Base-by-base conservation (phyloP, 345 rosid species). In the Lepidium africanum region DNA sequence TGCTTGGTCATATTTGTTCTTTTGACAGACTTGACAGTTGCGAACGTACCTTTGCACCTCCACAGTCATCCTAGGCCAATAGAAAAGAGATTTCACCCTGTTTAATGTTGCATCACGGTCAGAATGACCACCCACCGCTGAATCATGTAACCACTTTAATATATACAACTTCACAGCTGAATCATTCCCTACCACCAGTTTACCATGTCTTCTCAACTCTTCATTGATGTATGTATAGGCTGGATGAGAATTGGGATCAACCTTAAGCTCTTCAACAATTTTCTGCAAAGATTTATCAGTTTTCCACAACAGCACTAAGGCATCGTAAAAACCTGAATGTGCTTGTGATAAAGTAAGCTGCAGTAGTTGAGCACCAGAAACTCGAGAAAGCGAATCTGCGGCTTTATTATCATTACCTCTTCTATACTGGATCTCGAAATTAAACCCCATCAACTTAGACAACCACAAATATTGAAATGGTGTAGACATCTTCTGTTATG, bases 261-360 rank as follows among this genome's bases (percentile, higher is more conserved):
- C 0, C 0, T 9, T 5, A 0, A 48, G 7, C 4, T 48, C 53
- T 1, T 1, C 0, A 0, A 21, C 11, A 0, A 48, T 6, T 13
- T 48, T 48, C 3, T 8, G n/a, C 7, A 48, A 8, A 0, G 21
- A n/a, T 0, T 13, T 12, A 10, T 48, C 32, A 1, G 7, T 9
- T 4, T 23, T 6, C 14, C 53, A 48, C 1, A 48, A 3, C 5
- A 21, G 7, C 7, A 19, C 10, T 1, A 48, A 1, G 2, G 53
- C 21, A 3, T 48, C 53, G 5, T 19, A 48, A 10, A 48, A 21
- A 0, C 32, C 32, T 1, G 21, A 13, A 2, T 48, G 53, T 0
- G 3, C 32, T 1, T 48, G 32, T 0, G 53, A 48, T 0, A 21
- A n/a, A 0, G 16, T 21, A 7, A 48, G 21, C 0, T 48, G n/a